These are phyloP conservation scores for Eucalyptus camaldulensis DNA, from an alignment of 345 rosid species.

Conservation along the genomic window DNA sequence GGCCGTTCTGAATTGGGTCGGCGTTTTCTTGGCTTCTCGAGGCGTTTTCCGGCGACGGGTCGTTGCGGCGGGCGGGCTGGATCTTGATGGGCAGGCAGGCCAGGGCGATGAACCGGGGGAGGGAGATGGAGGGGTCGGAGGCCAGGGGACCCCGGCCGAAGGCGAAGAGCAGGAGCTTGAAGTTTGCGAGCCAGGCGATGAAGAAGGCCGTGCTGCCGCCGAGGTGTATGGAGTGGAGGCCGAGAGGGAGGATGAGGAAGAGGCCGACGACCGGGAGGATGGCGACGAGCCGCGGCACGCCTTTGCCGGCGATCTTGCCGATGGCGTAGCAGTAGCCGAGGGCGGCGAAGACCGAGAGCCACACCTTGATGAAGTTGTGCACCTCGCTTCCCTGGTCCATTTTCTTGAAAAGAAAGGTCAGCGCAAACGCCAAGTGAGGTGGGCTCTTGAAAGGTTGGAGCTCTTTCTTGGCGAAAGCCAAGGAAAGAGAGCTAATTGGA, in stretches of 20 bases:
- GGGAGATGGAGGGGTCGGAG: background rate
- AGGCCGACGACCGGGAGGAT: slow-evolving; percentile 3
- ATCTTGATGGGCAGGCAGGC: slow-evolving; percentile 12
- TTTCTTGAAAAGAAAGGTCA: background rate
- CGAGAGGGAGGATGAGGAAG: slow-evolving; percentile 14
- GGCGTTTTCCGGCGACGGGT: background rate
- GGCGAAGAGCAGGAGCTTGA: slow-evolving; percentile 19
- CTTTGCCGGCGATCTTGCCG: background rate
- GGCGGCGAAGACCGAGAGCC: slow-evolving; percentile 6
- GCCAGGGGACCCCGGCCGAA: slow-evolving; percentile 15
- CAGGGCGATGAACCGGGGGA: background rate
- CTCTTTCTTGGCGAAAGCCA: background rate
- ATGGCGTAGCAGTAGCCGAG: slow-evolving; percentile 3
- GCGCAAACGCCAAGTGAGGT: background rate
- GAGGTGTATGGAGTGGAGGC: slow-evolving; percentile 1
- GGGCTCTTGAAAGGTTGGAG: background rate
- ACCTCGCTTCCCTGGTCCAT: background rate
- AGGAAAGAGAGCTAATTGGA: background rate
- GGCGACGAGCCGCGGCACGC: background rate
- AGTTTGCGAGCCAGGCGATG: slow-evolving; percentile 21
- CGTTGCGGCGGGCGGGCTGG: background rate
- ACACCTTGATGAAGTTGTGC: background rate
- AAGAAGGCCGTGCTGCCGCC: slow-evolving; percentile 10
- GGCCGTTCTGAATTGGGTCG: background rate
- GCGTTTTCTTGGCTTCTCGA: background rate